Evolutionary conservation across 345 rosid genomes (phyloP).

Genomic region (Populus ilicifolia): DNA sequence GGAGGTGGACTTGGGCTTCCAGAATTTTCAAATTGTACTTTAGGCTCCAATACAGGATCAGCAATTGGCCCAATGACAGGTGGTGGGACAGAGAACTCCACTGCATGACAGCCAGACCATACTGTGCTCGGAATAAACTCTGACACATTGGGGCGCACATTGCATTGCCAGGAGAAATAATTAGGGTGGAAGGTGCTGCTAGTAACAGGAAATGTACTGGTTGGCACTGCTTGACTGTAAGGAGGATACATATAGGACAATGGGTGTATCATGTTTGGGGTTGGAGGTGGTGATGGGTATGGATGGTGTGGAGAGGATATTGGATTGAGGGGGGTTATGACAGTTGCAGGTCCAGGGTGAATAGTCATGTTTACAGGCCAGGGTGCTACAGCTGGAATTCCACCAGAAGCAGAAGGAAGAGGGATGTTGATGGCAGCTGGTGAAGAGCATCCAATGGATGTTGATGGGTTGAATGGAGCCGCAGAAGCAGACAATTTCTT

Average conservation of each 20-base stretch:
- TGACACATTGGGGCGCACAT: slow-evolving; percentile 46
- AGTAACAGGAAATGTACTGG: slow-evolving; percentile 69
- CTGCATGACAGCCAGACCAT: slow-evolving; percentile 69
- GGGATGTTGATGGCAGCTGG: slow-evolving; percentile 59
- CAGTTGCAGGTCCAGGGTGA: slow-evolving; percentile 63
- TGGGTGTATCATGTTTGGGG: slow-evolving; percentile 83
- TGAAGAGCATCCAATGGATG: slow-evolving; percentile 54
- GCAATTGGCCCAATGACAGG: slow-evolving; percentile 60
- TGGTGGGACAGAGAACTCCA: slow-evolving; percentile 63
- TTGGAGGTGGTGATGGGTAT: slow-evolving; percentile 81
- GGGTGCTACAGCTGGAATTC: slow-evolving; percentile 54
- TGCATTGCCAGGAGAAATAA: slow-evolving; percentile 88
- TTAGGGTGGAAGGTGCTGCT: slow-evolving; percentile 67
- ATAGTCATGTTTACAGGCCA: slow-evolving; percentile 88
- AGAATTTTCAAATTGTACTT: slow-evolving; percentile 30
- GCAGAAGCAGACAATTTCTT: slow-evolving; percentile 96
- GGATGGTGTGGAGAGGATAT: slow-evolving; percentile 54
- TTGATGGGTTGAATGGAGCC: slow-evolving; percentile 84
- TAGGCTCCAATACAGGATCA: slow-evolving; percentile 46
- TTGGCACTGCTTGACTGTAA: slow-evolving; percentile 57
- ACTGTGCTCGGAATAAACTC: slow-evolving; percentile 68
- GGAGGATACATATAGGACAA: slow-evolving; percentile 82
- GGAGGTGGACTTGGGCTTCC: slow-evolving; percentile 29
- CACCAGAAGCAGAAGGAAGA: slow-evolving; percentile 48
- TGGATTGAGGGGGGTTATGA: slow-evolving; percentile 43